Evolutionary conservation across 176 grass and related monocot genomes (phyloP).

Genomic region (Ensete glaucum): DNA sequence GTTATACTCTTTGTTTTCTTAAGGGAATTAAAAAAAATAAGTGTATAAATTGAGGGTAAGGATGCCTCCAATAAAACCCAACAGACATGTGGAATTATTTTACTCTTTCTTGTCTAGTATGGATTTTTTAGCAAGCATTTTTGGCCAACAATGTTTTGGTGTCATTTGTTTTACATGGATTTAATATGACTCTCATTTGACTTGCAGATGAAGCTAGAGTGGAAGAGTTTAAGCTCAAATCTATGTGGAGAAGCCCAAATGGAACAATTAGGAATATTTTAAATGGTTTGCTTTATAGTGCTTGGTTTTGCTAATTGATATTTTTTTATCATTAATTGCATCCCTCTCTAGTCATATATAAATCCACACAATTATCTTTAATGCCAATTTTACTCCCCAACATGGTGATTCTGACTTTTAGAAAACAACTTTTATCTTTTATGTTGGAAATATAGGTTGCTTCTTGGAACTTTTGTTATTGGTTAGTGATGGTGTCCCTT

Average conservation of each 20-base stretch:
- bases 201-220: conserved; percentile 60
- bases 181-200: not conserved
- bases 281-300: conserved; percentile 35
- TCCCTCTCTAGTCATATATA: not conserved
- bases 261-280: conserved; percentile 97
- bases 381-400: too few relatives aligned
- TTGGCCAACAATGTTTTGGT: too few relatives aligned
- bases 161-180: not conserved
- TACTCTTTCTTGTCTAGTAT: not conserved
- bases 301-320: not conserved
- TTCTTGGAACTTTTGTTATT: too few relatives aligned
- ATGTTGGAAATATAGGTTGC: too few relatives aligned
- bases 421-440: too few relatives aligned
- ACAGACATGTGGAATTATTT: not conserved
- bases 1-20: too few relatives aligned
- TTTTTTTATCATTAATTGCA: not conserved
- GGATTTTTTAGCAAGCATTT: not conserved
- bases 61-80: not conserved
- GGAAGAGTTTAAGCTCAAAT: conserved; percentile 83
- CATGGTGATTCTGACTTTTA: too few relatives aligned
- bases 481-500: too few relatives aligned
- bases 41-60: too few relatives aligned
- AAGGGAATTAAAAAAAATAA: too few relatives aligned
- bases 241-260: conserved; percentile 94
- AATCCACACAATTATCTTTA: too few relatives aligned